Evolutionary conservation across 2,329 filamentous ascomycete species (phyloP), one percentile per base, ranked within the genome.

Genomic region (Zymoseptoria passerinii): DNA sequence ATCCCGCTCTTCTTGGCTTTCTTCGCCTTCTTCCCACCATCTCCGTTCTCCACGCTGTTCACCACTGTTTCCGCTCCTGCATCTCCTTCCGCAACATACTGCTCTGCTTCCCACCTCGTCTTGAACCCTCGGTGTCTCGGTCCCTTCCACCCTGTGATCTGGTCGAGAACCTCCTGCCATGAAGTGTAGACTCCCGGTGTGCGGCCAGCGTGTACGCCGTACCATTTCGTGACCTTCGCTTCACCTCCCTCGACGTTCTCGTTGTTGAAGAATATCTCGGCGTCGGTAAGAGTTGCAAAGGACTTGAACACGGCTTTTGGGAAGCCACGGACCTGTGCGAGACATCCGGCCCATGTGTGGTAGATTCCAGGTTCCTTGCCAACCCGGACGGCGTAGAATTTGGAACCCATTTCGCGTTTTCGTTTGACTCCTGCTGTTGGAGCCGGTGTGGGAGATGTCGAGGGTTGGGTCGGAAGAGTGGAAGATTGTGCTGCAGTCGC

Each of bases 201-300:
- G 27, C 78, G 77, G 18, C 84, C 84, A 52, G 75, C 76, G 63
- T 80, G 82, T 1, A 87, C 81, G 8, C 77, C 84, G 62, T 87
- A 87, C 68, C 78, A 86, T 65, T 81, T 80, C 19, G 76, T 64
- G 29, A 58, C 58, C 53, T 61, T 67, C 9, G 63, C 59, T 4
- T 58, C 62, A 5, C 53, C 56, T 7, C 50, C 55, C 8, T 55
- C 58, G 19, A 55, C 58, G 13, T 64, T 62, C 58, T 81, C 80
- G 64, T 80, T 81, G 52, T 89, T 88, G 27, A 90, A 79, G 70
- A 89, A 96, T 1, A 83, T 84, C 67, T 88, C 82, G n/a, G 92
- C 92, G 60, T 96, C 90, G 62, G 85, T 81, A 59, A 81, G 77
- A 0, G 81, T 84, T 8, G 80, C 75, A 70, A 96, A 96, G 1